Base-by-base conservation (phyloP, 148 eudicot genomes). In the Rhododendron williamsianum region DNA sequence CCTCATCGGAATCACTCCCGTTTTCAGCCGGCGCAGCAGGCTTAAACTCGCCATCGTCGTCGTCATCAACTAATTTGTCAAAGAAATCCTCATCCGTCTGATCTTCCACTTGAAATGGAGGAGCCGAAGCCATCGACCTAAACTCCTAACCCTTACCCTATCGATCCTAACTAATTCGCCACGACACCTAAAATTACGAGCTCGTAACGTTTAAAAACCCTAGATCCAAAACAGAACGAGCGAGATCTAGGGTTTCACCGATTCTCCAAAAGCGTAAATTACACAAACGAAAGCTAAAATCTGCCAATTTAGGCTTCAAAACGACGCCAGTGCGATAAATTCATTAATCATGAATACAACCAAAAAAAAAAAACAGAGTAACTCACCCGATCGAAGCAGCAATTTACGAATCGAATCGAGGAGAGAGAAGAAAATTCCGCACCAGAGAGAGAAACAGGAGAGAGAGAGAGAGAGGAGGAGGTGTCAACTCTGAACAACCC, bases 101-200 rank as follows among this genome's bases (percentile, higher is more conserved):
- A 91, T 94, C 98, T 92, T 92, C 98, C 98, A 93, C 88, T 87
- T 86, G 90, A 81, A 94, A 93, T 86, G 93, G 92, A 93, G 96
- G 93, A 91, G 65, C 85, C 74, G 95, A 90, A 86, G 94, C 97
- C 98, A 95, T 94, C 80, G 56, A 84, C 81, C 81, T 69, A 27
- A 69, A 23, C 25, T 69, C 74, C 18, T 85, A 90, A 87, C 77
- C 91, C 92, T 84, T 84, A 89, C 79, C 63, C 69, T 67, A 58
- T 79, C 48, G 36, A 80, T 27, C 46, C 4, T 30, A 71, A 82
- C 48, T 43, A 87, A 81, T 60, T 71, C 56, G 74, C 81, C 65
- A 69, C 76, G 48, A 74, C 86, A 81, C 78, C 52, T 38, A 58
- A 25, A 85, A 56, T 81, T 18, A 9, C 10, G 13, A 67, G 80